Evolutionary conservation across 345 rosid genomes (phyloP).

Genomic region (Bruguiera sexangula): DNA sequence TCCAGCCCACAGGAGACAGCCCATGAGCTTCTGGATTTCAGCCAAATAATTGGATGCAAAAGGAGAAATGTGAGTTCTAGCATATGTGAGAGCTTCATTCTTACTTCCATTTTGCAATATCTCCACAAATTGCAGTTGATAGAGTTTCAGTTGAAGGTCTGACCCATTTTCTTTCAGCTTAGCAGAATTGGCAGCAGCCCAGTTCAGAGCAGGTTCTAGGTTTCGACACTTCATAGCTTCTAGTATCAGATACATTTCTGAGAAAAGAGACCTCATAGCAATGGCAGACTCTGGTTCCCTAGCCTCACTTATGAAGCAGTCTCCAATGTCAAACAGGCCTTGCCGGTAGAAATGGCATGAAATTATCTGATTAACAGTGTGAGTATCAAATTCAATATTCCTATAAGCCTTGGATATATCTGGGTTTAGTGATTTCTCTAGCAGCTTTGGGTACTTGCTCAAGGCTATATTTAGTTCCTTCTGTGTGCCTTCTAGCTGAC

Average conservation of each 20-base stretch:
- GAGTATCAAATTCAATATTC: slow-evolving; percentile 50
- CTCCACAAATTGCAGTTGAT: slow-evolving; percentile 58
- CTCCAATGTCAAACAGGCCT: slow-evolving; percentile 64
- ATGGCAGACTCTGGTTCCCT: slow-evolving; percentile 42
- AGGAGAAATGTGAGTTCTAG: slow-evolving; percentile 40
- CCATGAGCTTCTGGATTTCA: slow-evolving; percentile 48
- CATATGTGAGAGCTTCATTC: slow-evolving; percentile 58
- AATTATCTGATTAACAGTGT: slow-evolving; percentile 57
- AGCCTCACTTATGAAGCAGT: slow-evolving; percentile 54
- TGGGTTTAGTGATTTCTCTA: slow-evolving; percentile 58
- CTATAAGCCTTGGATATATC: slow-evolving; percentile 70
- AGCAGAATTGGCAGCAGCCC: slow-evolving; percentile 50
- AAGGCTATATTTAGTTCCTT: slow-evolving; percentile 60
- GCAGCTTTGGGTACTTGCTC: slow-evolving; percentile 54
- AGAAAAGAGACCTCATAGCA: slow-evolving; percentile 36
- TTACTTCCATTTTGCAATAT: slow-evolving; percentile 42
- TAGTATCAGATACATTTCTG: slow-evolving; percentile 59
- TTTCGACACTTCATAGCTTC: slow-evolving; percentile 54
- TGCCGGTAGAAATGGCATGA: slow-evolving; percentile 62
- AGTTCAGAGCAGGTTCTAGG: slow-evolving; percentile 55
- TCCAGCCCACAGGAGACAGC: slow-evolving; percentile 46
- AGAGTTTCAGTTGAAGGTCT: slow-evolving; percentile 64
- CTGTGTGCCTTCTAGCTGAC: slow-evolving; percentile 53
- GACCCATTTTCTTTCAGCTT: slow-evolving; percentile 58
- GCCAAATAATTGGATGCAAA: slow-evolving; percentile 37